phyloP scores from a whole-genome alignment of 768 basidiomycete genomes.

The Butyriboletus loyo region DNA sequence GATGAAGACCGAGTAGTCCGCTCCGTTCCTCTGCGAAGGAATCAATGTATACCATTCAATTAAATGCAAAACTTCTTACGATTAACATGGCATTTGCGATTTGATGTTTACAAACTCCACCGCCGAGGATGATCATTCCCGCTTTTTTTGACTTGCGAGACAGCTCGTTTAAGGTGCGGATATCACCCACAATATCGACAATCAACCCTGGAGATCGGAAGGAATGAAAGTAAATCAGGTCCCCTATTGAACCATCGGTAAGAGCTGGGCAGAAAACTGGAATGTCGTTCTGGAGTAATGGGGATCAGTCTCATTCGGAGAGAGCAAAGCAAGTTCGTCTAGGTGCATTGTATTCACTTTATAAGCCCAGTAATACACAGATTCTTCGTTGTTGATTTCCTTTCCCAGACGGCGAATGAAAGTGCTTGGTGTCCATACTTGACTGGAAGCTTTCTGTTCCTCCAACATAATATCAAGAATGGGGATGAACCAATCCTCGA shows the following conservation, averaged over 20 bases:
- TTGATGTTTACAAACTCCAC: slow-evolving; percentile 98
- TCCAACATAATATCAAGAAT: slow-evolving; percentile 86
- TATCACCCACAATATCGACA: slow-evolving; percentile 93
- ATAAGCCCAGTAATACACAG: slow-evolving; percentile 99
- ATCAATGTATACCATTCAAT: slow-evolving; percentile 1
- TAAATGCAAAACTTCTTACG: slow-evolving; percentile 43
- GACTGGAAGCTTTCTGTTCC: slow-evolving; percentile 73
- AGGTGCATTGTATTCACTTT: slow-evolving; percentile 64
- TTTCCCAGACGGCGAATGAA: slow-evolving; percentile 93
- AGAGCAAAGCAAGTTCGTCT: slow-evolving; percentile 8
- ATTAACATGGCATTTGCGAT: slow-evolving; percentile 99
- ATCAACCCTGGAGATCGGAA: slow-evolving; percentile 82
- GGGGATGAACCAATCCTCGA: slow-evolving; percentile 98
- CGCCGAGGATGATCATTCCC: slow-evolving; percentile 97
- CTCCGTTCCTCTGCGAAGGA: slow-evolving; percentile 80
- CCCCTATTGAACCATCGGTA: slow-evolving; percentile 96
- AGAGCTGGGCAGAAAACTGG: slow-evolving; percentile 98
- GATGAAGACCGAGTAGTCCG: slow-evolving; percentile 96
- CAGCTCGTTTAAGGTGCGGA: slow-evolving; percentile 86
- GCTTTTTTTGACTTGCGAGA: slow-evolving; percentile 86
- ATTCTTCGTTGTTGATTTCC: slow-evolving; percentile 96
- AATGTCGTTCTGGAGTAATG: slow-evolving; percentile 77
- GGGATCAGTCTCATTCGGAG: slow-evolving; percentile 24
- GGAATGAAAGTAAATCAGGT: slow-evolving; percentile 99
- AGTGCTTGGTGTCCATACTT: slow-evolving; percentile 89